Evolutionary conservation across 2,329 filamentous ascomycete species (phyloP), one percentile per base, ranked within the genome.

Genomic region (Fusarium pininemorale): DNA sequence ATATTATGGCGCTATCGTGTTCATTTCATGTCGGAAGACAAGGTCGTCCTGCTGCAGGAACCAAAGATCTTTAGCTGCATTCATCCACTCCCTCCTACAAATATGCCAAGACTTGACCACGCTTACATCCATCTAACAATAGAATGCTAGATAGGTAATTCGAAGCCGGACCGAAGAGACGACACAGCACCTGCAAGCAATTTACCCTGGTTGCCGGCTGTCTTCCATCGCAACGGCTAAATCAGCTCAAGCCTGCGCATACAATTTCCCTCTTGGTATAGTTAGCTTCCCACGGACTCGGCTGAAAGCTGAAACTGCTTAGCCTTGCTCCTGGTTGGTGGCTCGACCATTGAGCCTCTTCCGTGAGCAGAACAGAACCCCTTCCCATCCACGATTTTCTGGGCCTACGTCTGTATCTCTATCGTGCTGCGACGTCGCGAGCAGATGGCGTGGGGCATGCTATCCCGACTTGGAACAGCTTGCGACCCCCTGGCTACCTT

Each of bases 261-360:
- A 61, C 66, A 63, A 51, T 55, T 69, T 61, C 75, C 75, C 68
- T 76, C 73, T 56, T 50, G 63, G 61, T 50, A 20, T 65, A 56
- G 61, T 63, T 69, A 56, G 63, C 65, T 69, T 65, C 53, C 59
- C 55, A 63, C 59, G 54, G 66, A 63, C 60, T 70, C 66, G 63
- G 63, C 72, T 66, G 72, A 75, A 71, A 77, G 68, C 75, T 74
- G 73, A 77, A 76, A 76, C 74, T 60, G 48, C 59, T 64, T 66
- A 69, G 59, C 72, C 71, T 69, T 44, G 63, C 47, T 63, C 70
- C 70, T 63, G 39, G 69, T 68, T 63, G 61, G 51, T 38, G 47
- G 53, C 48, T 71, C 64, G 48, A 50, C 37, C 59, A 57, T 65
- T 59, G 51, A 72, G 55, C 48, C 71, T 74, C 67, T 68, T 50